phyloP scores from a whole-genome alignment of 2,329 filamentous ascomycete species.

The Macroventuria anomochaeta region DNA sequence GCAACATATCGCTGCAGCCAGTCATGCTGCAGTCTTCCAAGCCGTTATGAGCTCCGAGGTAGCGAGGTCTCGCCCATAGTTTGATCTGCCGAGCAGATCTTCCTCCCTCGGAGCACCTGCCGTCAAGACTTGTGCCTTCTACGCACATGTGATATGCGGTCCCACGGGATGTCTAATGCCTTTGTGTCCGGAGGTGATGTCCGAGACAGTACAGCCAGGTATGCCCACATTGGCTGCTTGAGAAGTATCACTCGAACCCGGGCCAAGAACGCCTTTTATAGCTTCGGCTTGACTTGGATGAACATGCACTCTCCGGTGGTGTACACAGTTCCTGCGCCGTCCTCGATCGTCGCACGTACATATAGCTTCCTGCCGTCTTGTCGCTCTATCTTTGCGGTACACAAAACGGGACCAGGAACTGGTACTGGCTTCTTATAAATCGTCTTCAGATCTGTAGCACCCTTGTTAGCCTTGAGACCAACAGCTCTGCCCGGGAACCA shows the following conservation, averaged over 20 bases:
- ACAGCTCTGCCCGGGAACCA: background rate
- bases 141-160: background rate
- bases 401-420: conserved; percentile 58
- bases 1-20: background rate
- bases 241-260: background rate
- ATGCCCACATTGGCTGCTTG: background rate
- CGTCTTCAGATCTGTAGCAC: conserved; percentile 58
- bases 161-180: background rate
- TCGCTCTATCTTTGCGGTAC: conserved; percentile 54
- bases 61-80: background rate
- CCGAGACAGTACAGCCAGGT: background rate
- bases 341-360: conserved; percentile 57
- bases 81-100: background rate
- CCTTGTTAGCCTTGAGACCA: conserved; percentile 17
- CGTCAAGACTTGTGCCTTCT: background rate
- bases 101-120: background rate
- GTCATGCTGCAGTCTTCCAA: background rate
- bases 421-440: conserved; percentile 61
- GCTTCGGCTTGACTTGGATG: conserved; percentile 39
- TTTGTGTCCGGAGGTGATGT: background rate
- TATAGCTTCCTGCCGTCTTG: conserved; percentile 63
- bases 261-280: conserved; percentile 23
- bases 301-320: conserved; percentile 64
- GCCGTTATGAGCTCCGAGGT: background rate
- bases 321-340: conserved; percentile 56